Evolutionary conservation across 192 early-diverging fungal genomes (phyloP).

Genomic region (Bifiguratus adelaidae): DNA sequence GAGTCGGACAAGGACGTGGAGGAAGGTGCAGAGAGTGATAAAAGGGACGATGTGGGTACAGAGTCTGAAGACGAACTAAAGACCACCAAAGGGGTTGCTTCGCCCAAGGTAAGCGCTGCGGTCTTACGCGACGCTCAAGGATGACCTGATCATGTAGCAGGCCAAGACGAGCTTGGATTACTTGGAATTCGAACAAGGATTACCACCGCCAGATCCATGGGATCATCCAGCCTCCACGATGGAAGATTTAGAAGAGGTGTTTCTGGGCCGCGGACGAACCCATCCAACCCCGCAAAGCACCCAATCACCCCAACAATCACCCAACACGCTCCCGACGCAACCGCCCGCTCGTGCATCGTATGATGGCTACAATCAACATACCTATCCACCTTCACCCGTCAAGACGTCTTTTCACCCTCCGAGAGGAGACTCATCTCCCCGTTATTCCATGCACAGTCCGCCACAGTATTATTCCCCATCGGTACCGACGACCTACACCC

Average conservation of each 20-base stretch:
- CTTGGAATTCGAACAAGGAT: slow-evolving; percentile 54
- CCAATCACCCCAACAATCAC: not conserved
- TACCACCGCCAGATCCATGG: slow-evolving; percentile 52
- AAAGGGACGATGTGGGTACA: not conserved
- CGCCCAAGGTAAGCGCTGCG: too few relatives aligned
- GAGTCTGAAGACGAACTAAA: not conserved
- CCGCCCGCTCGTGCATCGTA: not conserved
- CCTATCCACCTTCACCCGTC: too few relatives aligned
- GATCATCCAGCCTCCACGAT: slow-evolving; percentile 46
- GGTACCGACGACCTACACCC: too few relatives aligned
- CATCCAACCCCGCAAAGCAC: not conserved
- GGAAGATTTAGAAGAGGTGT: slow-evolving; percentile 37
- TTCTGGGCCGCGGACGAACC: slow-evolving; percentile 4
- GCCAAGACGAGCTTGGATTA: too few relatives aligned
- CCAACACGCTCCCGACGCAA: not conserved
- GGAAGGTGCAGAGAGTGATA: not conserved
- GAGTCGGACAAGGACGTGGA: not conserved
- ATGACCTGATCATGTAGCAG: too few relatives aligned
- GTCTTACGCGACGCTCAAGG: too few relatives aligned
- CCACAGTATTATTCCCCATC: too few relatives aligned
- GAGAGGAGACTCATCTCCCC: too few relatives aligned
- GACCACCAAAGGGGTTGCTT: too few relatives aligned
- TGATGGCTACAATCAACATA: too few relatives aligned
- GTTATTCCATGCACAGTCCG: not conserved
- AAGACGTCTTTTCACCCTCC: too few relatives aligned